Evolutionary conservation across 2,329 filamentous ascomycete genomes (phyloP).

Genomic region (Orbilia oligospora): DNA sequence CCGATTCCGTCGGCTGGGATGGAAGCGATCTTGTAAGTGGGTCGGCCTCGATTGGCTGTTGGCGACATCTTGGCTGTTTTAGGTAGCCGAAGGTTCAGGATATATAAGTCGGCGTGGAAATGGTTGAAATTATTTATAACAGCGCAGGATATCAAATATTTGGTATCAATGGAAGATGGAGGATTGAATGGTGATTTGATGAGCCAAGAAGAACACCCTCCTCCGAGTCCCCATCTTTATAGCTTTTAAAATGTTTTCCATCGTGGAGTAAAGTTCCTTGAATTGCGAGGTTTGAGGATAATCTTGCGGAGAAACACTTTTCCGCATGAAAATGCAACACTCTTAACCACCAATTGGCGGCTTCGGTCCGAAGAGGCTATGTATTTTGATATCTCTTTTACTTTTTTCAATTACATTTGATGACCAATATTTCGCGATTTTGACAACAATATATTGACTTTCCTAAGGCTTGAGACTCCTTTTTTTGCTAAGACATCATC

Average conservation of each 20-base stretch:
- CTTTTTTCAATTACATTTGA: neutral
- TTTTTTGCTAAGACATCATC: neutral
- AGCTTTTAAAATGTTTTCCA: neutral
- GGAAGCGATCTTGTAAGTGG: constrained; percentile 70
- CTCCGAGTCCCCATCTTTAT: constrained; percentile 32
- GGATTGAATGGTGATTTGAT: constrained; percentile 2
- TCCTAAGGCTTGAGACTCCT: neutral
- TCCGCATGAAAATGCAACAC: constrained; percentile 51
- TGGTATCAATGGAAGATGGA: constrained; percentile 18
- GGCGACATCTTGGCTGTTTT: constrained; percentile 38
- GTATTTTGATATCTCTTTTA: neutral
- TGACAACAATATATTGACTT: neutral
- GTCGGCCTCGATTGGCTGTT: constrained; percentile 30
- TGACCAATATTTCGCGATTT: neutral
- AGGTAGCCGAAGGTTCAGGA: constrained; percentile 4
- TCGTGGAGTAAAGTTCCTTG: neutral
- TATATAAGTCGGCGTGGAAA: neutral
- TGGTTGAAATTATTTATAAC: neutral
- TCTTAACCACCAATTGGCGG: neutral
- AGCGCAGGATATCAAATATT: neutral
- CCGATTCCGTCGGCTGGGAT: constrained; percentile 81
- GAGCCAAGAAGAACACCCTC: neutral
- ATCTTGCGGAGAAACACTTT: constrained; percentile 48
- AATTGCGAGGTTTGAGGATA: neutral
- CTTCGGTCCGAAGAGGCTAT: constrained; percentile 17